These are phyloP conservation scores for Mallotus repandus DNA, from an alignment of 441 rosid species.

Conservation along the genomic window DNA sequence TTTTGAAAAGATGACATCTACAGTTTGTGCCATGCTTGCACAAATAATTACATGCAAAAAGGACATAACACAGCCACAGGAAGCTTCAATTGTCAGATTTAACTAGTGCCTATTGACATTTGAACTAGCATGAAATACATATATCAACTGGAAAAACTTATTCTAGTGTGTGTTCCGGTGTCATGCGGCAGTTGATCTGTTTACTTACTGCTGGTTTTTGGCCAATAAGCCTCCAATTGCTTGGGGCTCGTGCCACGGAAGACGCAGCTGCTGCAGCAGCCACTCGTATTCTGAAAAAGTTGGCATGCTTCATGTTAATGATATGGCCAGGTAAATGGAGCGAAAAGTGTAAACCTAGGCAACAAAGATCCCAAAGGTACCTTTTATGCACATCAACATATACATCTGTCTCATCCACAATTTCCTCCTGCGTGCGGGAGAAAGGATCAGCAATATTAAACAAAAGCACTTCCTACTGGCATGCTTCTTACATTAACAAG, in stretches of 20 bases:
- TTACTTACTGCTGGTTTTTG: conserved; percentile 67
- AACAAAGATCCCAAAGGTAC: conserved; percentile 26
- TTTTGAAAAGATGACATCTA: not conserved
- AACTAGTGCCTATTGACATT: not conserved
- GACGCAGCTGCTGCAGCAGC: conserved; percentile 97
- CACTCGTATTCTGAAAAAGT: conserved; percentile 73
- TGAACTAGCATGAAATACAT: too few relatives aligned
- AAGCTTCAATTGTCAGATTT: not conserved
- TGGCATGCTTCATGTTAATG: conserved; percentile 9
- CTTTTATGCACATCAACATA: conserved; percentile 93
- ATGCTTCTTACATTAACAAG: not conserved
- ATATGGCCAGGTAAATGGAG: conserved; percentile 1
- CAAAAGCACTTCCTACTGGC: not conserved
- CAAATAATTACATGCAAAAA: not conserved
- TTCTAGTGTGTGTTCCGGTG: not conserved
- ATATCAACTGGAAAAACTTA: not conserved
- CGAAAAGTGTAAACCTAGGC: not conserved
- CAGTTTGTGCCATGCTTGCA: too few relatives aligned
- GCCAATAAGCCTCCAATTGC: conserved; percentile 55
- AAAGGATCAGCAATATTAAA: conserved; percentile 11
- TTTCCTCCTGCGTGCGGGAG: conserved; percentile 63
- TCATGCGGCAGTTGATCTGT: not conserved
- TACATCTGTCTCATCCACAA: conserved; percentile 97
- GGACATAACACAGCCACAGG: not conserved
- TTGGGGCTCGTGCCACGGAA: conserved; percentile 77